phyloP scores from a whole-genome alignment of 306 rosid species.

The Myrica gale region DNA sequence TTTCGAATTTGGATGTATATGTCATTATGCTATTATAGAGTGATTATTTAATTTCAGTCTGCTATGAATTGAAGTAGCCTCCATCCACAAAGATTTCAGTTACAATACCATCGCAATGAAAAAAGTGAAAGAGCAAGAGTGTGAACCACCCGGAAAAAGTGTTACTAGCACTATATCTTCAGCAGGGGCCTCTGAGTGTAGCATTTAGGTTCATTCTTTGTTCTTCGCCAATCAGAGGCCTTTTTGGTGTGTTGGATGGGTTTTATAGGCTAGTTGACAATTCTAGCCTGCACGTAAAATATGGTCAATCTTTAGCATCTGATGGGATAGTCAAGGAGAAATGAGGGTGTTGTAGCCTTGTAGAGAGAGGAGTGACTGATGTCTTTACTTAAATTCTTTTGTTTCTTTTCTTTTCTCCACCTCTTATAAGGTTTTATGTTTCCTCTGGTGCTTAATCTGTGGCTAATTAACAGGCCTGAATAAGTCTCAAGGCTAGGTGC shows the following conservation, averaged over 20 bases:
- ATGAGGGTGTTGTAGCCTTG: not conserved
- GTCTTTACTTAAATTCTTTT: not conserved
- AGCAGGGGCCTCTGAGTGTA: not conserved
- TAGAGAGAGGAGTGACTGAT: not conserved
- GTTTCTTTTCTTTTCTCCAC: not conserved
- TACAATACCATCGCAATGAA: not conserved
- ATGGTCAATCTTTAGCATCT: not conserved
- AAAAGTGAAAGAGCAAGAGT: not conserved
- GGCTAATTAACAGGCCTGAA: not conserved
- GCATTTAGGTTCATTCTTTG: not conserved
- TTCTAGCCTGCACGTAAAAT: not conserved
- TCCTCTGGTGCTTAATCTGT: not conserved
- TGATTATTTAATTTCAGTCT: not conserved
- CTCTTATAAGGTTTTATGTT: not conserved
- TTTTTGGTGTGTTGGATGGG: not conserved
- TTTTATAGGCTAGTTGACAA: not conserved
- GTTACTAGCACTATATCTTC: not conserved
- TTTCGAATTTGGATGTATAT: not conserved
- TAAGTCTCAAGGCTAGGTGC: not conserved
- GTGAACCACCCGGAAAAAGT: not conserved
- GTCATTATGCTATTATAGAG: not conserved
- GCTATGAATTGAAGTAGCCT: not conserved
- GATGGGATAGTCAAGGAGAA: not conserved
- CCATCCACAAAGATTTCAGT: not conserved
- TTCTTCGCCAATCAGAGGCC: not conserved